phyloP scores from a whole-genome alignment of 345 rosid species.

The Erucastrum elatum region DNA sequence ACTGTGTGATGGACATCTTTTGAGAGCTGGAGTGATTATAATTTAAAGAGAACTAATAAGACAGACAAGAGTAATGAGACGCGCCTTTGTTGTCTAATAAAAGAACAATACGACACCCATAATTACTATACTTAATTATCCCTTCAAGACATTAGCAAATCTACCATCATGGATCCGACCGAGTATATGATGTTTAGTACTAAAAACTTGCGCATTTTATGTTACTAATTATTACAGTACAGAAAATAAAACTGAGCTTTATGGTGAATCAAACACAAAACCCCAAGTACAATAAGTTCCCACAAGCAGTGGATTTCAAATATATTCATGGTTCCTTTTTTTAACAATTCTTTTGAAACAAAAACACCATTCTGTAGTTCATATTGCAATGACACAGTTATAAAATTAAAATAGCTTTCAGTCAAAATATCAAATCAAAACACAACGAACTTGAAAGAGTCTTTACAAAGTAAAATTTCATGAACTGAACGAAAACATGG shows the following conservation, averaged over 20 bases:
- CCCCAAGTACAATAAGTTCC: too few relatives aligned
- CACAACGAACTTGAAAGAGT: conserved; percentile 3
- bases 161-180: conserved; percentile 1
- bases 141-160: conserved; percentile 16
- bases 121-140: conserved; percentile 27
- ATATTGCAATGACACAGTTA: not conserved
- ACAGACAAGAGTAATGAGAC: conserved; percentile 25
- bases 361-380: not conserved
- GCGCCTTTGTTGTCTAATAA: conserved; percentile 8
- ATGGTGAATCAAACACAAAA: too few relatives aligned
- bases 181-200: too few relatives aligned
- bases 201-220: too few relatives aligned
- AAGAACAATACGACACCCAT: conserved; percentile 24
- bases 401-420: not conserved
- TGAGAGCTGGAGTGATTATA: not conserved
- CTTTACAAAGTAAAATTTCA: conserved; percentile 14
- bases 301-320: not conserved
- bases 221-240: too few relatives aligned
- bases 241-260: too few relatives aligned
- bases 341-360: not conserved
- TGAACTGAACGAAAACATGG: conserved; percentile 7
- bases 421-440: conserved; percentile 18
- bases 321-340: not conserved
- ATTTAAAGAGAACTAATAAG: not conserved
- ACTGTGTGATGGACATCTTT: too few relatives aligned